phyloP scores from a whole-genome alignment of 2,329 filamentous ascomycete genomes.

The Aaosphaeria pasadenensis region DNA sequence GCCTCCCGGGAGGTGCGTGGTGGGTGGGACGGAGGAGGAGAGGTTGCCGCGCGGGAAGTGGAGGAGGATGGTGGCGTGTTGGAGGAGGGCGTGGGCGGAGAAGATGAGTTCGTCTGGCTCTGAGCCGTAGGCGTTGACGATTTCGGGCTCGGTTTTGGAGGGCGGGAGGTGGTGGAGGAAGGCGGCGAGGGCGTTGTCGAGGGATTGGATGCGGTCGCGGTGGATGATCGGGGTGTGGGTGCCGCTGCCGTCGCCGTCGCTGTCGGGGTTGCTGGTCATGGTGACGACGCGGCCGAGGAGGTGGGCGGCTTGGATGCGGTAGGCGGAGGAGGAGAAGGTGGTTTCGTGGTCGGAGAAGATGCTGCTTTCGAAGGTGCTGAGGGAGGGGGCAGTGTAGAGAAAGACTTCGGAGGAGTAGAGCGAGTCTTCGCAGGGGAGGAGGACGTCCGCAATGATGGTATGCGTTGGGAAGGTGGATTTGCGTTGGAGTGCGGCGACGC shows the following conservation, averaged over 20 bases:
- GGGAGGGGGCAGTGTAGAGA: conserved; percentile 36
- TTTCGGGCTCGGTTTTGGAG: conserved; percentile 64
- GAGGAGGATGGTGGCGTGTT: conserved; percentile 14
- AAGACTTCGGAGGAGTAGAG: conserved; percentile 44
- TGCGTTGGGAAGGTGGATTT: conserved; percentile 65
- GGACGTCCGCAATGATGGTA: conserved; percentile 63
- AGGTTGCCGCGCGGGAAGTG: conserved; percentile 15
- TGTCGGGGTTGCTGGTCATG: conserved; percentile 52
- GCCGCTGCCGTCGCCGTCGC: conserved; percentile 56
- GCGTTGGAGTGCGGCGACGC: conserved; percentile 73
- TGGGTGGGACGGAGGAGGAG: conserved; percentile 4
- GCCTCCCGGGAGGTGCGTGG: conserved; percentile 10
- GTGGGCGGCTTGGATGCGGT: conserved; percentile 73
- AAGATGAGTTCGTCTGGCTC: conserved; percentile 82
- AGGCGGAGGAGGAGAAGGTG: conserved; percentile 76
- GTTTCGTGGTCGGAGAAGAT: conserved; percentile 67
- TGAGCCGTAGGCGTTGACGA: conserved; percentile 61
- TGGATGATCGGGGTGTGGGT: conserved; percentile 12
- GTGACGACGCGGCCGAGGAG: conserved; percentile 71
- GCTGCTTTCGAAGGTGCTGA: conserved; percentile 71
- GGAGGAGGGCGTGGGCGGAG: conserved; percentile 74
- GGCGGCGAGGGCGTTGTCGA: conserved; percentile 61
- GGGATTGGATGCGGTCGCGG: conserved; percentile 45
- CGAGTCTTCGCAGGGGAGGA: conserved; percentile 74
- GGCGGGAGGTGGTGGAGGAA: conserved; percentile 75